Evolutionary conservation across 768 basidiomycete species (phyloP).

Genomic region (Tulasnella calospora): DNA sequence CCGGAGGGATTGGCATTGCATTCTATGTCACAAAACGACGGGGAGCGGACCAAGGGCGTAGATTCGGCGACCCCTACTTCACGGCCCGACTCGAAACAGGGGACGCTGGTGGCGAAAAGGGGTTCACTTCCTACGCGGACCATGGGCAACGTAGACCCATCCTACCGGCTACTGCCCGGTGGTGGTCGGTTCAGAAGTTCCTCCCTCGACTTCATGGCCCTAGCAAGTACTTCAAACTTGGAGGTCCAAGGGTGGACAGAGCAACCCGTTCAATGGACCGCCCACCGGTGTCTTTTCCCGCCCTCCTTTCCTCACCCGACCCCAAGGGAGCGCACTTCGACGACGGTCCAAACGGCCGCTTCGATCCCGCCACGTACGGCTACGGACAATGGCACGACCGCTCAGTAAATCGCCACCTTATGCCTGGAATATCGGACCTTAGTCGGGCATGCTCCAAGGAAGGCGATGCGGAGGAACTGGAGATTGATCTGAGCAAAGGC

Average conservation of each 20-base stretch:
- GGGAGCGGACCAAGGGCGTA: not conserved
- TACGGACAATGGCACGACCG: slow-evolving; percentile 20
- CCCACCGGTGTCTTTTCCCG: not conserved
- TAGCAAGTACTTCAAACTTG: not conserved
- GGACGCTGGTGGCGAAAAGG: not conserved
- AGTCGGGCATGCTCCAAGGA: slow-evolving; percentile 13
- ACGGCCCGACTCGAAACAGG: not conserved
- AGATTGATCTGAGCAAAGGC: slow-evolving; percentile 23
- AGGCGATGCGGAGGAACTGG: slow-evolving; percentile 22
- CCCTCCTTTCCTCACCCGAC: not conserved
- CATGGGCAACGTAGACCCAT: not conserved
- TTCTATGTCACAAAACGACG: not conserved
- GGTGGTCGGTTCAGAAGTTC: not conserved
- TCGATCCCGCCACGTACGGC: slow-evolving; percentile 8
- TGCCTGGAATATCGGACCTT: not conserved
- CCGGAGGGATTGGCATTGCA: not conserved
- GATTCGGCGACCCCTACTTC: not conserved
- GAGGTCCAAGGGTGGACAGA: not conserved
- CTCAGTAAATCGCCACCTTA: not conserved
- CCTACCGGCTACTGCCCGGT: not conserved
- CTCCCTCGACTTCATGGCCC: not conserved
- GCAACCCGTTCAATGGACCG: not conserved
- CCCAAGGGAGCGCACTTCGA: not conserved
- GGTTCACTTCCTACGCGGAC: not conserved
- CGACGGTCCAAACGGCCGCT: not conserved